phyloP scores from a whole-genome alignment of 2,329 filamentous ascomycete species.

The Sporothrix variecibatus region DNA sequence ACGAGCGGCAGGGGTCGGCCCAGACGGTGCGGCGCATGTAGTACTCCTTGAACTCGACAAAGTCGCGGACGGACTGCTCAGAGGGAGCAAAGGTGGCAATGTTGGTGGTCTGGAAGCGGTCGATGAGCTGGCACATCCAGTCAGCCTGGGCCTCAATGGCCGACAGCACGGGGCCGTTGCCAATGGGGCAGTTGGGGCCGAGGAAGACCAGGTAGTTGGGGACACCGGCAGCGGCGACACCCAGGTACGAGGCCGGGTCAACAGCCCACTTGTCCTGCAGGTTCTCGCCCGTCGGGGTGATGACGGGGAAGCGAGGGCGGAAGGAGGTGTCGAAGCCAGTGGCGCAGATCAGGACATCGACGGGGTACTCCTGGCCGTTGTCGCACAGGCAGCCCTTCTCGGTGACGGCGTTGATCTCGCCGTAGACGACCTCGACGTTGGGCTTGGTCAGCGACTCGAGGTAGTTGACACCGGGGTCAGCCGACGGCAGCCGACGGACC shows the following conservation, averaged over 20 bases:
- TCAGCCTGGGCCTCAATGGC: constrained; percentile 32
- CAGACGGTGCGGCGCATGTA: constrained; percentile 40
- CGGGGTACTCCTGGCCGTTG: constrained; percentile 37
- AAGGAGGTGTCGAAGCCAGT: constrained; percentile 43
- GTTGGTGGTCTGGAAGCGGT: constrained; percentile 53
- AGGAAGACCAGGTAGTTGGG: constrained; percentile 36
- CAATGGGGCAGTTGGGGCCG: constrained; percentile 32
- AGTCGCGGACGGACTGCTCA: constrained; percentile 33
- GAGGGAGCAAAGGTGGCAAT: constrained; percentile 40
- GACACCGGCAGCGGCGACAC: constrained; percentile 39
- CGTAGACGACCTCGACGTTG: constrained; percentile 49
- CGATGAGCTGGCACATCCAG: constrained; percentile 53
- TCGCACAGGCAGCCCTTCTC: constrained; percentile 38
- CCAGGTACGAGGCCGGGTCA: constrained; percentile 40
- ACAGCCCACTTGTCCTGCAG: constrained; percentile 36
- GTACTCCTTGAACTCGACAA: constrained; percentile 37
- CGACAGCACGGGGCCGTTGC: constrained; percentile 30
- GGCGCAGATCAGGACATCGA: constrained; percentile 40
- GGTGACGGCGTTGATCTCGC: constrained; percentile 37
- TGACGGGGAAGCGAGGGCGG: constrained; percentile 39
- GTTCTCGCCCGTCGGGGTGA: constrained; percentile 27
- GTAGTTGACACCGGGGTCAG: constrained; percentile 47
- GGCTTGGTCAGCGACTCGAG: constrained; percentile 45
- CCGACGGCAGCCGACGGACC: constrained; percentile 47
- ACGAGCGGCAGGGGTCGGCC: constrained; percentile 36